Percentiles rank a stretch among this genome's conserved stretches.
These are phyloP conservation scores for Paraphoma chrysanthemicola DNA, from an alignment of 2,329 filamentous ascomycete species.

Conservation along the genomic window DNA sequence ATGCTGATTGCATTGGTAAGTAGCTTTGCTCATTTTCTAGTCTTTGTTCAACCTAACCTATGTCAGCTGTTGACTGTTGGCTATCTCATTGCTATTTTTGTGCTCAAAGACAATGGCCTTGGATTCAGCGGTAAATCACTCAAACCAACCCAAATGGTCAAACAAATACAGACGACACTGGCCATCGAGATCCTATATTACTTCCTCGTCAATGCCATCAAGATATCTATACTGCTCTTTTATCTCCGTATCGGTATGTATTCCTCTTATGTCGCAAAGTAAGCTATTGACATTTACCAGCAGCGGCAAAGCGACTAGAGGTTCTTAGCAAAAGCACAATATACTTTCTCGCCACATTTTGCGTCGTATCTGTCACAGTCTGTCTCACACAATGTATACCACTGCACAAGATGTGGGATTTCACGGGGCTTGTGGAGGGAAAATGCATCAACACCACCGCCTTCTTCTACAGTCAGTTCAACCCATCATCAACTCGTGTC, in stretches of 20 bases:
- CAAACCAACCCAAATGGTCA: constrained; percentile 24
- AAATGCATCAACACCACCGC: constrained; percentile 43
- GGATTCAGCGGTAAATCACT: constrained; percentile 29
- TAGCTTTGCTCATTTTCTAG: background rate
- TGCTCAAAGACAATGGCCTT: constrained; percentile 31
- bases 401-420: constrained; percentile 43
- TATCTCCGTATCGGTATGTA: constrained; percentile 44
- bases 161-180: constrained; percentile 30
- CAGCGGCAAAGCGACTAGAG: constrained; percentile 32
- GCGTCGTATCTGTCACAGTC: constrained; percentile 30
- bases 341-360: constrained; percentile 31
- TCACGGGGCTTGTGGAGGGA: constrained; percentile 30
- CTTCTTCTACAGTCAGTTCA: constrained; percentile 40
- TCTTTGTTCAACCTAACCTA: constrained; percentile 1
- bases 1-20: constrained; percentile 37
- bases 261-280: too few species aligned
- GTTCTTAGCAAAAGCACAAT: constrained; percentile 31
- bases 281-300: constrained; percentile 7
- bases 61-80: constrained; percentile 30
- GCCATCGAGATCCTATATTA: constrained; percentile 44
- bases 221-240: constrained; percentile 43
- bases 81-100: constrained; percentile 30
- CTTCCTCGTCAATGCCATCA: constrained; percentile 35
- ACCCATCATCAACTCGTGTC: background rate
- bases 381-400: constrained; percentile 41